phyloP scores from a whole-genome alignment of 2,329 filamentous ascomycete genomes.

The Aspergillus piperis region DNA sequence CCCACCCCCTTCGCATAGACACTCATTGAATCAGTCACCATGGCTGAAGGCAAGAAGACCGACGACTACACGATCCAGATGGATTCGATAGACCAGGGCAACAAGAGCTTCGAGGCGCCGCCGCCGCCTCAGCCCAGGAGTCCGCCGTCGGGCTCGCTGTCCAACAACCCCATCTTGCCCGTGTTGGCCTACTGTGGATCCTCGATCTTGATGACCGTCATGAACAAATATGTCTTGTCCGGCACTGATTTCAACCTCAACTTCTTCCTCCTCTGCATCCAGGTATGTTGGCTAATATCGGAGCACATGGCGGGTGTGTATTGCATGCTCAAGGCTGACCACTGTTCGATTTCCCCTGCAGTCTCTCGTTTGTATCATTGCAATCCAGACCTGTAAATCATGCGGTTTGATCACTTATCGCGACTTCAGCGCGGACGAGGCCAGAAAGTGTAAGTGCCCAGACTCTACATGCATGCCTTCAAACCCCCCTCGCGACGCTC shows the following conservation, averaged over 20 bases:
- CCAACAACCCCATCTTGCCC: conserved; percentile 76
- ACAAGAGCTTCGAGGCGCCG: conserved; percentile 49
- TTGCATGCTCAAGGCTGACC: neutral
- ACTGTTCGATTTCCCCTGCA: conserved; percentile 39
- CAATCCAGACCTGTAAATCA: conserved; percentile 81
- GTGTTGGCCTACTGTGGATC: conserved; percentile 89
- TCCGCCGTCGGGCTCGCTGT: conserved; percentile 50
- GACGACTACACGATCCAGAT: conserved; percentile 72
- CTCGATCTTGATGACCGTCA: conserved; percentile 99
- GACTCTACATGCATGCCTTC: neutral
- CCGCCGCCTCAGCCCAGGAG: conserved; percentile 41
- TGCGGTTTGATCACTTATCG: conserved; percentile 76
- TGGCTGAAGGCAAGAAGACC: conserved; percentile 89
- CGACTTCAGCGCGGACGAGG: conserved; percentile 86
- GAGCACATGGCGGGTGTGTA: neutral
- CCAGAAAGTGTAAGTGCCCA: conserved; percentile 75
- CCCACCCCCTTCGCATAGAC: conserved; percentile 3
- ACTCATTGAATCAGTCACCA: conserved; percentile 44
- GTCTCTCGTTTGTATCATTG: conserved; percentile 84
- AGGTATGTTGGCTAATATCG: conserved; percentile 61
- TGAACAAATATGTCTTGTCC: conserved; percentile 97
- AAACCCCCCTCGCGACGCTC: neutral
- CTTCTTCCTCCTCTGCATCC: conserved; percentile 88
- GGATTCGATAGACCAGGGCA: conserved; percentile 58
- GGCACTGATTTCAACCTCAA: conserved; percentile 91